Evolutionary conservation across 495 filamentous ascomycete species (phyloP).

Genomic region (Podospora pseudopauciseta): DNA sequence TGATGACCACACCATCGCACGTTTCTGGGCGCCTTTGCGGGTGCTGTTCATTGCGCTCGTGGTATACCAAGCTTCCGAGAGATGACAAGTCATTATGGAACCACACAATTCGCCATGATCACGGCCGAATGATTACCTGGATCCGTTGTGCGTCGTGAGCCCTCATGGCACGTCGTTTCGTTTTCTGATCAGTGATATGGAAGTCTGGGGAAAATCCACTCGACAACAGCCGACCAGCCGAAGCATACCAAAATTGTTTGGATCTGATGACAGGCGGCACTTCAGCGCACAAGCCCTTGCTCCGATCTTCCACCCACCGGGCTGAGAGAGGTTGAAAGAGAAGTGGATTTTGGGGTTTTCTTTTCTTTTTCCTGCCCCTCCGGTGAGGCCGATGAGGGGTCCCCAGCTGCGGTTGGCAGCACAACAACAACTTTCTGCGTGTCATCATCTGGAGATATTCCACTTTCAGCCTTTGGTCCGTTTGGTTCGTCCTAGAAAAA

Average conservation of each 20-base stretch:
- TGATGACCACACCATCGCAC: not conserved
- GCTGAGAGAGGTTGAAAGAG: slow-evolving; percentile 3
- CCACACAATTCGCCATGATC: too few relatives aligned
- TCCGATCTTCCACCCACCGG: not conserved
- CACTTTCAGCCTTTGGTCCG: not conserved
- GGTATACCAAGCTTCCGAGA: not conserved
- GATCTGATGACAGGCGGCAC: slow-evolving; percentile 1
- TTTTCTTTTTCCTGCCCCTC: not conserved
- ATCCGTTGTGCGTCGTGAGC: not conserved
- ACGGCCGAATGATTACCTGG: too few relatives aligned
- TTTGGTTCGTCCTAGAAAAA: not conserved
- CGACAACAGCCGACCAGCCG: not conserved
- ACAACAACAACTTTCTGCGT: not conserved
- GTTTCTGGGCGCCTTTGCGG: not conserved
- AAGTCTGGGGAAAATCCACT: not conserved
- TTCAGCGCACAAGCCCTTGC: slow-evolving; percentile 2
- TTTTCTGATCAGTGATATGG: not conserved
- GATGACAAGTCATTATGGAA: not conserved
- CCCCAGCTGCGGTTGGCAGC: not conserved
- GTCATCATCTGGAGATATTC: not conserved
- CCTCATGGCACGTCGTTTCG: not conserved
- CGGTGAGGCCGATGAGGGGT: slow-evolving; percentile 10
- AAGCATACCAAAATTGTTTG: not conserved
- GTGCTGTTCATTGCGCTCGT: not conserved
- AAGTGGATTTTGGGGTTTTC: not conserved